phyloP scores from a whole-genome alignment of 176 grass and related monocot species.

The Oryza brachyantha region DNA sequence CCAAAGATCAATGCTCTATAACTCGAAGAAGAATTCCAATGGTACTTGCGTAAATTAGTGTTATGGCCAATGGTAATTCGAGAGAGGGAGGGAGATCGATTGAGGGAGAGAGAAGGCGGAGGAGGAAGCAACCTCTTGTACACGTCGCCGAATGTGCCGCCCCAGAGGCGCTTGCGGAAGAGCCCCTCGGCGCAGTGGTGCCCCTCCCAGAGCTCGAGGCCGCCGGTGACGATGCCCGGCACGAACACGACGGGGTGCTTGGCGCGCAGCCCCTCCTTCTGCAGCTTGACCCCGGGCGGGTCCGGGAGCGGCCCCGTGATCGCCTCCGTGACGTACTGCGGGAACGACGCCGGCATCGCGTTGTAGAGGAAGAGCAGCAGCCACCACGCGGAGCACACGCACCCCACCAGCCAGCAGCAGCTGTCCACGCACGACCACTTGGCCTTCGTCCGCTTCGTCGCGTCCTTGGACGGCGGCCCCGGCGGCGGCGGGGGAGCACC shows the following conservation, averaged over 20 bases:
- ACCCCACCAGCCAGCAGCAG: slow-evolving; percentile 94
- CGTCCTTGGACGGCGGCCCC: slow-evolving; percentile 24
- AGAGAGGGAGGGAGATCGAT: neutral
- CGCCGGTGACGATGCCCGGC: slow-evolving; percentile 91
- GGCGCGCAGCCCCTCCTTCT: slow-evolving; percentile 81
- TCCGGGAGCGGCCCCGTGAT: slow-evolving; percentile 90
- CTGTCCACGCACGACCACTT: slow-evolving; percentile 80
- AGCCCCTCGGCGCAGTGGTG: slow-evolving; percentile 92
- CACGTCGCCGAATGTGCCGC: slow-evolving; percentile 87
- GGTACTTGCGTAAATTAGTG: neutral
- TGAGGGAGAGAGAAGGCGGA: neutral
- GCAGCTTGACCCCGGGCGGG: slow-evolving; percentile 82
- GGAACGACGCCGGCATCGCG: slow-evolving; percentile 95
- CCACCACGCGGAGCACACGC: slow-evolving; percentile 93
- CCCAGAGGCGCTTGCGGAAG: slow-evolving; percentile 96
- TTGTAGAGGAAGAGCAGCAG: slow-evolving; percentile 92
- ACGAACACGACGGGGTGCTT: slow-evolving; percentile 97
- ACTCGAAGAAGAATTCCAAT: slow-evolving; percentile 1
- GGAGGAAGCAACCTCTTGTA: slow-evolving; percentile 74
- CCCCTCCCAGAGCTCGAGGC: slow-evolving; percentile 96
- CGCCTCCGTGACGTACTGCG: slow-evolving; percentile 93
- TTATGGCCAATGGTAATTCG: neutral
- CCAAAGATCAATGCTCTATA: neutral
- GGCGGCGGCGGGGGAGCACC: too few species aligned
- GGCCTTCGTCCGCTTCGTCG: slow-evolving; percentile 28